Percentiles rank a stretch among this genome's conserved stretches.
phyloP scores from a whole-genome alignment of 2,329 filamentous ascomycete species.

The Cordyceps fumosorosea region DNA sequence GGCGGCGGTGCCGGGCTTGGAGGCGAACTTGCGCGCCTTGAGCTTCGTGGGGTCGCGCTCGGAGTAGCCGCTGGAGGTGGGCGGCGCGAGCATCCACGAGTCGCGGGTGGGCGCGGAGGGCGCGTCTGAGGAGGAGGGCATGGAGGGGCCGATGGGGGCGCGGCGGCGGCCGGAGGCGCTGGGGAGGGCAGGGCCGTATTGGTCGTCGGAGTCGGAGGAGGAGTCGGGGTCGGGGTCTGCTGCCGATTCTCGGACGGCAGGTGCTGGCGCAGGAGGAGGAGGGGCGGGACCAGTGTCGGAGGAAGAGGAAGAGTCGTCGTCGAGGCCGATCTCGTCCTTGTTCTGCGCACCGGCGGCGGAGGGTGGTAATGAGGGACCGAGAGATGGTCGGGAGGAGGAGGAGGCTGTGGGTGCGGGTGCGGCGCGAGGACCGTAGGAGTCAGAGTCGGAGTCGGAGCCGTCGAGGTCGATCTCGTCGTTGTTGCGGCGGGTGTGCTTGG shows the following conservation, averaged over 20 bases:
- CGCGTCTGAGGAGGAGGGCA: slow-evolving; percentile 20
- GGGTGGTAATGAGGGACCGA: slow-evolving; percentile 20
- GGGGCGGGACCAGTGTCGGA: slow-evolving; percentile 32
- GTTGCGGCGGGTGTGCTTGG: slow-evolving; percentile 40
- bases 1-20: slow-evolving; percentile 33
- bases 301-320: slow-evolving; percentile 24
- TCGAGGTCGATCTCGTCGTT: slow-evolving; percentile 42
- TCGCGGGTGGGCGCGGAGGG: slow-evolving; percentile 56
- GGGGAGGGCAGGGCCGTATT: slow-evolving; percentile 56
- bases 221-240: slow-evolving; percentile 25
- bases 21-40: slow-evolving; percentile 75
- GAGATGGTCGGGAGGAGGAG: slow-evolving; percentile 11
- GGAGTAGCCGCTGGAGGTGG: slow-evolving; percentile 46
- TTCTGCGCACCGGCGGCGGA: slow-evolving; percentile 20
- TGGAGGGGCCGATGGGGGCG: slow-evolving; percentile 37
- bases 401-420: slow-evolving; percentile 13
- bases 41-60: slow-evolving; percentile 78
- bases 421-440: slow-evolving; percentile 37
- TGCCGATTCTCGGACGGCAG: slow-evolving; percentile 27
- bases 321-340: slow-evolving; percentile 35
- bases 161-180: slow-evolving; percentile 30
- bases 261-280: slow-evolving; percentile 30
- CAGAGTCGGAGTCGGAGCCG: slow-evolving; percentile 32
- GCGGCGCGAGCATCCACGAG: slow-evolving; percentile 76
- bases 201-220: slow-evolving; percentile 32